phyloP scores from a whole-genome alignment of 2,329 filamentous ascomycete species.

The Paramyrothecium sp. region DNA sequence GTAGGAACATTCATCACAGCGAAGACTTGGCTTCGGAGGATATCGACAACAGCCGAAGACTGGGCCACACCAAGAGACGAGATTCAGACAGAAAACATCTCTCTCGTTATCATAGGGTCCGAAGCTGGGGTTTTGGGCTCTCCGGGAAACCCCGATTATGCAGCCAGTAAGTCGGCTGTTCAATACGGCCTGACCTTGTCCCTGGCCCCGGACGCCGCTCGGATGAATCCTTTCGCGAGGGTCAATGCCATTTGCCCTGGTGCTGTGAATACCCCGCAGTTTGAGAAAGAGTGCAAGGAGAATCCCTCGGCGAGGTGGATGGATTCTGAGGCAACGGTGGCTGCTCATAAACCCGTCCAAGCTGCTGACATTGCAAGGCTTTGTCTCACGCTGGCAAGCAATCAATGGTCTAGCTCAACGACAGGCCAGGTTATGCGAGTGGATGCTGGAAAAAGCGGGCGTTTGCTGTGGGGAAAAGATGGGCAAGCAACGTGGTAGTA shows the following conservation, averaged over 20 bases:
- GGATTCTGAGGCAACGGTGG: slow-evolving; percentile 2
- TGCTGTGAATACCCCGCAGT: slow-evolving; percentile 1
- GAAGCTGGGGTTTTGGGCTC: slow-evolving; percentile 1
- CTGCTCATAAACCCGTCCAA: background rate
- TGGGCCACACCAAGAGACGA: too few relatives aligned
- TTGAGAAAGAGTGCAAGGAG: background rate
- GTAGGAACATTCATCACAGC: slow-evolving; percentile 3
- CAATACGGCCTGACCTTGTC: slow-evolving; percentile 2
- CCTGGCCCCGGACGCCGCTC: slow-evolving; percentile 1
- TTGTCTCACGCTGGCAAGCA: background rate
- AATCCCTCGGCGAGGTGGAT: background rate
- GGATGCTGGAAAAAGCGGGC: slow-evolving; percentile 3
- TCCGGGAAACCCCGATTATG: slow-evolving; percentile 3
- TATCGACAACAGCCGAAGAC: too few relatives aligned
- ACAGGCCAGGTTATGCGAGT: slow-evolving; percentile 1
- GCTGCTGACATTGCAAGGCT: too few relatives aligned
- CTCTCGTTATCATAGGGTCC: background rate
- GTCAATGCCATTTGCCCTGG: slow-evolving; percentile 4
- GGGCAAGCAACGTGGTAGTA: background rate
- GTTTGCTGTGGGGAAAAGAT: background rate
- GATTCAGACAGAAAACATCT: too few relatives aligned
- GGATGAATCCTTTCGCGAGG: background rate
- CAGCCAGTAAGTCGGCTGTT: slow-evolving; percentile 3
- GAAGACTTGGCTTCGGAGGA: background rate
- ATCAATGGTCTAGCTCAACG: slow-evolving; percentile 1